Conservation (phyloP, 495 filamentous ascomycete genomes). For the Aspergillus haitiensis region DNA sequence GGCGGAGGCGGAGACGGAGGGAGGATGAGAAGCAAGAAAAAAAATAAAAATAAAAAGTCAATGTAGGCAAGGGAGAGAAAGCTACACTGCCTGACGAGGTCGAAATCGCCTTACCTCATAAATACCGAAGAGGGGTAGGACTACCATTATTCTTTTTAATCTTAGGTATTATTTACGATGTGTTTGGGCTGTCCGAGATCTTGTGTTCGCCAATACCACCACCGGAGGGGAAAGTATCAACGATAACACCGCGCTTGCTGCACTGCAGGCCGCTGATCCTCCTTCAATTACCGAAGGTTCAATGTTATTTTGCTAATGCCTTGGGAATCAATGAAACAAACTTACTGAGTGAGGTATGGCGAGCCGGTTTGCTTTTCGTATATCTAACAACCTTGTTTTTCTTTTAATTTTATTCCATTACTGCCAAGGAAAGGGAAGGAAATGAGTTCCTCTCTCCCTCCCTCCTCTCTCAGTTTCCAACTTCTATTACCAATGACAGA, state of each 20-base stretch:
- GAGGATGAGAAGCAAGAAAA: no score
- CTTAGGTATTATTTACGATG: not conserved
- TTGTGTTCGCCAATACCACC: not conserved
- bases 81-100: no score
- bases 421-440: no score
- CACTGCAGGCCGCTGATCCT: slow-evolving; percentile 17
- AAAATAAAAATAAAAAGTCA: no score
- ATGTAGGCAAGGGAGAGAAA: no score
- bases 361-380: slow-evolving; percentile 4
- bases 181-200: not conserved
- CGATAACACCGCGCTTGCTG: not conserved
- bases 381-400: not conserved
- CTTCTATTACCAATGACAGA: no score
- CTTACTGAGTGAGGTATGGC: not conserved
- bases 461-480: no score
- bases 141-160: no score
- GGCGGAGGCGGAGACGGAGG: no score
- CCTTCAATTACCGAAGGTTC: not conserved
- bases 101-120: no score
- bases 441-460: no score
- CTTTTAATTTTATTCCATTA: not conserved
- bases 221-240: slow-evolving; percentile 16
- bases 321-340: slow-evolving; percentile 4
- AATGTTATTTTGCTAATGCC: not conserved
- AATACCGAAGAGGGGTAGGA: no score